Evolutionary conservation across 1,284 basidiomycete genomes (phyloP).

Genomic region (Stygiomarasmius scandens): DNA sequence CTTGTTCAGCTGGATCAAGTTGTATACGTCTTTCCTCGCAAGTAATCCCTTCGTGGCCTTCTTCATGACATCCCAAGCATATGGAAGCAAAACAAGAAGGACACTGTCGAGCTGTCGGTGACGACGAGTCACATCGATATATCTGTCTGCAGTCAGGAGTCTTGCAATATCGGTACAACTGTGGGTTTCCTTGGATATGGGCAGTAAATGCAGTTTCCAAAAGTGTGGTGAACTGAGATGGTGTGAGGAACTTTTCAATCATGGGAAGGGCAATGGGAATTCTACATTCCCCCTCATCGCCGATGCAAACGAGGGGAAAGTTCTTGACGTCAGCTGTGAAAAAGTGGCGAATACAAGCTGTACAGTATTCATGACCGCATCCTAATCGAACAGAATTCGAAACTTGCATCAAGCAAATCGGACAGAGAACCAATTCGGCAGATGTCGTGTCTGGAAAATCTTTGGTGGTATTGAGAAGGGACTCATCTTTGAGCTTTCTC

Average conservation of each 20-base stretch:
- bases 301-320: conserved; percentile 57
- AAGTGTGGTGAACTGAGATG: conserved; percentile 44
- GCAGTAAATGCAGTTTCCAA: conserved; percentile 46
- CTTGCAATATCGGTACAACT: conserved; percentile 53
- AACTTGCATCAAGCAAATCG: conserved; percentile 51
- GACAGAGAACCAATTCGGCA: conserved; percentile 45
- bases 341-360: conserved; percentile 52
- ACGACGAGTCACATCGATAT: too few relatives aligned
- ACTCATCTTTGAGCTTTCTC: conserved; percentile 43
- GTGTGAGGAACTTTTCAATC: conserved; percentile 48
- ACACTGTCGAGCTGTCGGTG: conserved; percentile 24
- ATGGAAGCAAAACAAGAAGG: conserved; percentile 54
- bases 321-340: conserved; percentile 42
- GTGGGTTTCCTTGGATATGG: conserved; percentile 48
- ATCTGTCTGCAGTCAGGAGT: conserved; percentile 52
- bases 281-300: conserved; percentile 50
- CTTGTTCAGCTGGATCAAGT: conserved; percentile 41
- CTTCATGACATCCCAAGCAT: conserved; percentile 50
- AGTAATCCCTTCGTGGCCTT: conserved; percentile 51
- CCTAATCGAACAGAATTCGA: conserved; percentile 46
- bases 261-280: conserved; percentile 51
- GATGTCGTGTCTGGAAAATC: conserved; percentile 15
- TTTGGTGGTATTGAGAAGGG: conserved; percentile 25
- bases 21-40: conserved; percentile 43
- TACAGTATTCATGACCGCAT: conserved; percentile 58